Conservation (phyloP, 1,284 basidiomycete species). For the Pascua sp. region DNA sequence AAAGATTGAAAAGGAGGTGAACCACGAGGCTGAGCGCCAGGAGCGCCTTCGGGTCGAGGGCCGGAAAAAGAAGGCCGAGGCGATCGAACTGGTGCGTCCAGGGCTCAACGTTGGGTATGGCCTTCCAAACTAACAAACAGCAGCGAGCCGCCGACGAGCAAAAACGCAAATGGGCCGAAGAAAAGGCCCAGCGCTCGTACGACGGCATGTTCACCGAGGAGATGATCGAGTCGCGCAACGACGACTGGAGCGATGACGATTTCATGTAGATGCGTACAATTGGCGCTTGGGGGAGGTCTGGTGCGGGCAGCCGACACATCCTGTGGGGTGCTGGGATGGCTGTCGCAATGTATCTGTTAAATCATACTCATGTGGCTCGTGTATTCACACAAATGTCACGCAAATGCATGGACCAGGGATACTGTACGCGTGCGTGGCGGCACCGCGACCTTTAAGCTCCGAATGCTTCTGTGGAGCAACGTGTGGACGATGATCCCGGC, state of each 20-base stretch:
- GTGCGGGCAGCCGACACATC: too few relatives aligned
- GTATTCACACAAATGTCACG: too few relatives aligned
- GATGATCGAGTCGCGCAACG: conserved; percentile 33
- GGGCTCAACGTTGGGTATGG: neutral
- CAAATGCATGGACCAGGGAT: too few relatives aligned
- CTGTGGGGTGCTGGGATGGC: too few relatives aligned
- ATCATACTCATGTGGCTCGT: too few relatives aligned
- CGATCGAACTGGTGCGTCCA: conserved; percentile 51
- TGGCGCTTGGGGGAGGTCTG: too few relatives aligned
- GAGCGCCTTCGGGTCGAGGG: conserved; percentile 77
- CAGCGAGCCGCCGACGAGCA: conserved; percentile 36
- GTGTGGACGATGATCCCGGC: too few relatives aligned
- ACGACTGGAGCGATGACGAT: conserved; percentile 44
- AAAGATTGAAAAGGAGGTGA: conserved; percentile 75
- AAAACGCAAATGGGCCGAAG: conserved; percentile 45
- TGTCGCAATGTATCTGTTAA: too few relatives aligned
- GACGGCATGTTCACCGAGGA: conserved; percentile 49
- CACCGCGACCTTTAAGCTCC: too few relatives aligned
- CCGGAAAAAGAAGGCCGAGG: conserved; percentile 62
- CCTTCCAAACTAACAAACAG: conserved; percentile 12
- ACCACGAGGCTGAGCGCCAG: conserved; percentile 83
- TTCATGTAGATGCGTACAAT: conserved; percentile 38
- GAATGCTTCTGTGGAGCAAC: too few relatives aligned
- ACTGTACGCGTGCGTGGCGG: too few relatives aligned
- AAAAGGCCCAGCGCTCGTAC: conserved; percentile 44